Evolutionary conservation across 179 eudicot species (phyloP).

Genomic region (Actinidia polygama): DNA sequence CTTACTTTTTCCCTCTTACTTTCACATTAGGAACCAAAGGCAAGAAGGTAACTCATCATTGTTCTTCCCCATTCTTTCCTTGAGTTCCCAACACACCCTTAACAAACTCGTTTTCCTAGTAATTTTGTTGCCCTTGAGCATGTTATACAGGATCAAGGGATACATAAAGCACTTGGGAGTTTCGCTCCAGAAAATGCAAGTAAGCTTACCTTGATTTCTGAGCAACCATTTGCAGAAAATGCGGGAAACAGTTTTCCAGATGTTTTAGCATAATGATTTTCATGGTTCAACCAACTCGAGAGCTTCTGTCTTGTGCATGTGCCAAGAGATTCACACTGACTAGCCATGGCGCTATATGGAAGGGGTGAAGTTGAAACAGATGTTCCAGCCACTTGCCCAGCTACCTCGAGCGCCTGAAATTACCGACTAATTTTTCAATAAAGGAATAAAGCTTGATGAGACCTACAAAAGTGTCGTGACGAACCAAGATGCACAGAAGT

Average conservation of each 20-base stretch:
- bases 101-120: too few relatives aligned
- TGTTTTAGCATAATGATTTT: conserved; percentile 34
- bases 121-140: too few relatives aligned
- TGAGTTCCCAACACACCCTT: too few relatives aligned
- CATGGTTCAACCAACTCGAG: conserved; percentile 74
- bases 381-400: conserved; percentile 95
- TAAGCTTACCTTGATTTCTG: conserved; percentile 50
- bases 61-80: too few relatives aligned
- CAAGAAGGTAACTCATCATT: too few relatives aligned
- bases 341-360: conserved; percentile 80
- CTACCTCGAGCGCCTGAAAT: conserved; percentile 89
- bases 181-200: neutral
- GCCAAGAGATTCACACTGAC: conserved; percentile 91
- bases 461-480: conserved; percentile 10
- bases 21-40: too few relatives aligned
- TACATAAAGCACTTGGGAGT: neutral
- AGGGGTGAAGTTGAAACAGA: conserved; percentile 84
- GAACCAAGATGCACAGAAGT: neutral
- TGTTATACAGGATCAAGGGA: too few relatives aligned
- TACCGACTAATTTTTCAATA: neutral
- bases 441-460: neutral
- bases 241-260: conserved; percentile 23
- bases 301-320: conserved; percentile 80
- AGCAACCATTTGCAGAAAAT: conserved; percentile 33
- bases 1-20: too few relatives aligned